Evolutionary conservation across 176 grass and related monocot genomes (phyloP).

Genomic region (Bolboschoenus planiculmis): DNA sequence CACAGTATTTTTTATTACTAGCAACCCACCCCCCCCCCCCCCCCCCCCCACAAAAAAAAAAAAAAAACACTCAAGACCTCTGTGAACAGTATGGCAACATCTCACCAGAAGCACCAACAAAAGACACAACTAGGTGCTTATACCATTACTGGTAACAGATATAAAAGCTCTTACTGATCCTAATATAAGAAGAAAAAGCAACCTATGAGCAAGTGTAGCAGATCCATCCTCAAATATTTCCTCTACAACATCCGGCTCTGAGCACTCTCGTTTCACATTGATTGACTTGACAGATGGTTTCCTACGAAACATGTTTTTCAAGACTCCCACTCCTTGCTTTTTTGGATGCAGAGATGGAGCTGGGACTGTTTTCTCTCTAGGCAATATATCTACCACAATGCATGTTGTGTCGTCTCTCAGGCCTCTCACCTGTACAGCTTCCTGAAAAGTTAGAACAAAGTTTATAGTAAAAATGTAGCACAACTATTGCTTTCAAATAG

Average conservation of each 20-base stretch:
- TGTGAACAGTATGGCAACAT: neutral
- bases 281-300: constrained; percentile 37
- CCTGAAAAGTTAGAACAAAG: constrained; percentile 36
- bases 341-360: constrained; percentile 38
- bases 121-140: neutral
- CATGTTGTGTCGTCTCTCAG: constrained; percentile 94
- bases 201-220: constrained; percentile 65
- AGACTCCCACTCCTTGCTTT: constrained; percentile 50
- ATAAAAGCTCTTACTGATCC: neutral
- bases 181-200: neutral
- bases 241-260: constrained; percentile 79
- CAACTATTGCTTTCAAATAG: neutral
- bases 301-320: constrained; percentile 69
- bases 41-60: neutral
- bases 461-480: constrained; percentile 7
- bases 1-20: neutral
- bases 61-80: neutral
- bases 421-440: constrained; percentile 69
- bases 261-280: constrained; percentile 38
- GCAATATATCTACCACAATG: constrained; percentile 84
- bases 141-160: neutral
- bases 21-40: neutral
- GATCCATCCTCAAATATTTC: constrained; percentile 97
- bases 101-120: neutral
- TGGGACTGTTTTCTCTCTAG: constrained; percentile 46